A percentile compares a stretch with the other conserved stretches of the same genome.
phyloP scores from a whole-genome alignment of 169 alveolate species.

The Eimeria nieschulzi region DNA sequence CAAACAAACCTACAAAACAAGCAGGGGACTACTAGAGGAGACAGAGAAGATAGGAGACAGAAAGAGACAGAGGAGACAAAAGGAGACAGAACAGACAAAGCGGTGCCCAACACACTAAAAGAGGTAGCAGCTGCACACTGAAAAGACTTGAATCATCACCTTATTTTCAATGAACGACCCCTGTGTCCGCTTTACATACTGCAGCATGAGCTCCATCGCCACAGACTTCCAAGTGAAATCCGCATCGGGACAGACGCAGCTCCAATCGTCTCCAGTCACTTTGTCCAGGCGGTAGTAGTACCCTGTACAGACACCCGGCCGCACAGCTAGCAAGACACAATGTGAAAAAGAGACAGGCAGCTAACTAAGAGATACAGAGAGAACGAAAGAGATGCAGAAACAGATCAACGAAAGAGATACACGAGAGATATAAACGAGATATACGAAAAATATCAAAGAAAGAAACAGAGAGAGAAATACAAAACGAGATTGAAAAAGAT shows the following conservation, averaged over 20 bases:
- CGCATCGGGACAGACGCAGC: conserved; percentile 63
- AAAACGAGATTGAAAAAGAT: background rate
- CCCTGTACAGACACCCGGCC: conserved; percentile 14
- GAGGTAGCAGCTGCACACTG: too few species aligned
- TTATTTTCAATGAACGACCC: conserved; percentile 89
- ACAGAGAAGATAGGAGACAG: too few species aligned
- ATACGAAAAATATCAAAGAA: background rate
- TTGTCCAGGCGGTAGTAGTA: conserved; percentile 66
- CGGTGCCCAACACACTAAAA: too few species aligned
- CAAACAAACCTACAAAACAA: too few species aligned
- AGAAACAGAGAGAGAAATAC: background rate
- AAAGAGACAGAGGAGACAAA: too few species aligned
- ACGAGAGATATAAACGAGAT: too few species aligned
- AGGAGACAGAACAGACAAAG: too few species aligned
- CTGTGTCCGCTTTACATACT: conserved; percentile 86
- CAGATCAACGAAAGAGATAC: too few species aligned
- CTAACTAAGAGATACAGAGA: background rate
- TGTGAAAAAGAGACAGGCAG: too few species aligned
- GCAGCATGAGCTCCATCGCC: conserved; percentile 81
- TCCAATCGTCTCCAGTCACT: conserved; percentile 76
- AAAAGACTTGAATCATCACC: background rate
- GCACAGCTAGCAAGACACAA: too few species aligned
- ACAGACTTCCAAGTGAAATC: conserved; percentile 81
- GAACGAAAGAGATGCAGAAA: background rate
- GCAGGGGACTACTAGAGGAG: too few species aligned